Percentiles rank a stretch among this genome's conserved stretches.
phyloP scores from a whole-genome alignment of 1,284 basidiomycete genomes.

The Anthracocystis panici-leucophaei region DNA sequence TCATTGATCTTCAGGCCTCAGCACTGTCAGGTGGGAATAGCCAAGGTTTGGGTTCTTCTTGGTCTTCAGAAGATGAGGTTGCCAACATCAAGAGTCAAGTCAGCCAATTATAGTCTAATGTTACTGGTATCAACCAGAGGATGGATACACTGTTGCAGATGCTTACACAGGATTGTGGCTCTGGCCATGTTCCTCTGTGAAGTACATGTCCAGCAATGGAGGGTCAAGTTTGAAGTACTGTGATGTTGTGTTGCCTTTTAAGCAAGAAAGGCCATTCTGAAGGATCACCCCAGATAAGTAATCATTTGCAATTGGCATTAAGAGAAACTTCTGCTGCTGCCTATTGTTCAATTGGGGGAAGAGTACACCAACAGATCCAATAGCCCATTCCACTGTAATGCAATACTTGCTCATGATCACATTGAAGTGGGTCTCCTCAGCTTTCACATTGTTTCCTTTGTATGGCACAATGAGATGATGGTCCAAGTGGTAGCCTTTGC shows the following conservation, averaged over 20 bases:
- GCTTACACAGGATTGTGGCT: slow-evolving; percentile 3
- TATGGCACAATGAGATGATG: slow-evolving; percentile 2
- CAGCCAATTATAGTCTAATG: not conserved
- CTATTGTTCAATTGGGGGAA: slow-evolving; percentile 2
- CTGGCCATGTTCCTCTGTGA: not conserved
- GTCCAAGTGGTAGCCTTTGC: slow-evolving; percentile 3
- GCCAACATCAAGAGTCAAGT: slow-evolving; percentile 2
- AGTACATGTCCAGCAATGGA: not conserved
- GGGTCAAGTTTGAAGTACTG: slow-evolving; percentile 9
- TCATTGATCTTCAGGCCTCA: no score
- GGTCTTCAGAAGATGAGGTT: not conserved
- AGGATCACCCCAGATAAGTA: slow-evolving; percentile 1
- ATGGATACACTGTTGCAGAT: slow-evolving; percentile 3
- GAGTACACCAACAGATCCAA: slow-evolving; percentile 1
- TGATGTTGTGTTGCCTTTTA: slow-evolving; percentile 8
- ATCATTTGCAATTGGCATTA: slow-evolving; percentile 6
- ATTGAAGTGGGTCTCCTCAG: not conserved
- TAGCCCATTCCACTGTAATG: slow-evolving; percentile 8
- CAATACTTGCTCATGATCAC: slow-evolving; percentile 10
- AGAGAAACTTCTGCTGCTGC: slow-evolving; percentile 7
- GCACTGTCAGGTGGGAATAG: no score
- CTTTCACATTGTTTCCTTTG: not conserved
- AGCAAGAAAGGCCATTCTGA: not conserved
- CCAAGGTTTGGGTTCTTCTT: no score
- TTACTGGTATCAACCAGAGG: not conserved